A percentile compares a stretch with the other conserved stretches of the same genome.
Evolutionary conservation across 495 filamentous ascomycete genomes (phyloP).

Genomic region (Trypethelium eluteriae): DNA sequence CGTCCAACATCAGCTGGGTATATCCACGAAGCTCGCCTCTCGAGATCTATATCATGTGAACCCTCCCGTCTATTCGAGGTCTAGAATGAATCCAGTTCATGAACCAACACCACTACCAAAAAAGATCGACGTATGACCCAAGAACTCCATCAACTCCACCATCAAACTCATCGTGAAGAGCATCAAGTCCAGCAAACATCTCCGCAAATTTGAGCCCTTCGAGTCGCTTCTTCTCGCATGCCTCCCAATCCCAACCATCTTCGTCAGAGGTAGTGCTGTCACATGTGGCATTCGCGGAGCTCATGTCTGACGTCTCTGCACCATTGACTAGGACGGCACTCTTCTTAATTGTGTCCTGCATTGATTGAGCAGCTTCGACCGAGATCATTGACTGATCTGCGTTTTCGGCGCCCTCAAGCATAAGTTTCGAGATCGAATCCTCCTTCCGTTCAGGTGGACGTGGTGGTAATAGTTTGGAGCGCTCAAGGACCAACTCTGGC

Average conservation of each 20-base stretch:
- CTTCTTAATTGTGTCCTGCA: constrained; percentile 9
- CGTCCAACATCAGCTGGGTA: neutral
- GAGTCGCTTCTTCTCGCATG: constrained; percentile 34
- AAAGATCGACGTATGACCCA: constrained; percentile 35
- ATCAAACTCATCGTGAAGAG: constrained; percentile 33
- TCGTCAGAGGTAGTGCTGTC: neutral
- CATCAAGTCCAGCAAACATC: constrained; percentile 33
- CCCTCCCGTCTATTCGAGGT: neutral
- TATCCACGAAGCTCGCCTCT: neutral
- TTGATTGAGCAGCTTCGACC: constrained; percentile 15
- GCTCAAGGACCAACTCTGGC: constrained; percentile 65
- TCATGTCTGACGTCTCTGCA: constrained; percentile 17
- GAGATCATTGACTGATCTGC: constrained; percentile 10
- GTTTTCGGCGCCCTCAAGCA: constrained; percentile 6
- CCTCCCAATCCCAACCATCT: constrained; percentile 37
- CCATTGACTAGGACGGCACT: constrained; percentile 13
- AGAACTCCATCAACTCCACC: constrained; percentile 30
- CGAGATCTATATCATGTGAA: neutral
- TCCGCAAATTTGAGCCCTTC: constrained; percentile 34
- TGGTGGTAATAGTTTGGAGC: constrained; percentile 58
- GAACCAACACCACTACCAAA: constrained; percentile 21
- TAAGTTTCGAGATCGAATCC: constrained; percentile 18
- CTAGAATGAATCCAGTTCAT: neutral
- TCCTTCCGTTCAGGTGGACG: constrained; percentile 33
- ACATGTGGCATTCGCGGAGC: constrained; percentile 3